Conservation (phyloP, 345 rosid species). For the Gossypium herbaceum region DNA sequence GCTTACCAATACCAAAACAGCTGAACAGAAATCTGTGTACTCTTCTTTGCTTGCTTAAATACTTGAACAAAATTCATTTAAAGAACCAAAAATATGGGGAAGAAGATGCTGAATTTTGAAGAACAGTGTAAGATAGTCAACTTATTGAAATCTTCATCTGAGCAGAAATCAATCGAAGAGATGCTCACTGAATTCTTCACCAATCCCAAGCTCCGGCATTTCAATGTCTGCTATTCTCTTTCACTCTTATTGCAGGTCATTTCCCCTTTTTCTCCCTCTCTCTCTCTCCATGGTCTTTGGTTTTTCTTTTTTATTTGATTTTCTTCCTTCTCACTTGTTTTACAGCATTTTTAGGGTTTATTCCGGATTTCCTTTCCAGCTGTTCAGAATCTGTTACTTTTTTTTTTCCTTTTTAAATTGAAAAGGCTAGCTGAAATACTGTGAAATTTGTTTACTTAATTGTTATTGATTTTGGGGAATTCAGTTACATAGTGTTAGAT, state of each 20-base stretch:
- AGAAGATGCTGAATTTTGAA: slow-evolving; percentile 38
- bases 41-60: too few relatives aligned
- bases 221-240: slow-evolving; percentile 57
- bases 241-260: slow-evolving; percentile 51
- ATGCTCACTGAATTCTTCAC: slow-evolving; percentile 44
- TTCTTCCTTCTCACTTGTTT: background rate
- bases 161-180: slow-evolving; percentile 49
- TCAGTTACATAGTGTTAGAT: background rate
- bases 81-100: background rate
- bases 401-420: background rate
- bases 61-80: too few relatives aligned
- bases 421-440: background rate
- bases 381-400: background rate
- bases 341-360: slow-evolving; percentile 1
- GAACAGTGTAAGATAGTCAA: slow-evolving; percentile 45
- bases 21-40: too few relatives aligned
- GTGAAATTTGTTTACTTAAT: background rate
- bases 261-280: too few relatives aligned
- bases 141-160: slow-evolving; percentile 52
- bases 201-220: slow-evolving; percentile 46
- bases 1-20: too few relatives aligned
- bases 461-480: background rate
- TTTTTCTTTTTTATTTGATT: background rate
- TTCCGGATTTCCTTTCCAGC: background rate
- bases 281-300: slow-evolving; percentile 4